Evolutionary conservation across 208 protist species (phyloP), one percentile per base, ranked within the genome.

Genomic region (Naegleria lovaniensis): DNA sequence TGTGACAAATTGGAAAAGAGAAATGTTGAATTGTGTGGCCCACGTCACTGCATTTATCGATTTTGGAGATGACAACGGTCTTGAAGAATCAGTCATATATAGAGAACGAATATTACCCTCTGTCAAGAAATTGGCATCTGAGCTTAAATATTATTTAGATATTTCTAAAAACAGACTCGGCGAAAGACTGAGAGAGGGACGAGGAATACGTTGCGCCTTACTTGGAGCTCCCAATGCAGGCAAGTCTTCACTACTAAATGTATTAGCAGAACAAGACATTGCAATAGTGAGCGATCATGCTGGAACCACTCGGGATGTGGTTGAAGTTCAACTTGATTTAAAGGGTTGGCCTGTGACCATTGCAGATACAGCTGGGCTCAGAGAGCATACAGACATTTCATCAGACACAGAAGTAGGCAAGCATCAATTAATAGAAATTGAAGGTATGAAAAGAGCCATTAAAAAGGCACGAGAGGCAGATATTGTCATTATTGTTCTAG

Each of bases 21-120:
- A 91, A 36, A 67, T 97, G 13, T 83, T 95, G 33, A 2, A 91
- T 58, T 67, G 59, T 36, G 84, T 96, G 4, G 95, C 95, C 5
- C 91, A 96, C 90, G 87, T 95, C 15, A 95, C 96, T 85, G 96
- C 95, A 43, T 88, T 94, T 43, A 96, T 97, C 40, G 95, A 97
- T 59, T 97, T 97, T 93, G 95, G 93, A 36, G 95, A 97, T 40
- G 95, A 96, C 79, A 94, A 95, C 19, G 91, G 93, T 40, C 83
- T 96, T 3, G 91, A 94, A 9, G 92, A 92, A 90, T 92, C 0
- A 0, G 22, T 75, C 93, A 7, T 41, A 75, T 25, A 55, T 91
- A 36, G 90, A 85, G 40, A 95, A 94, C 16, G 36, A 9, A 48
- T 16, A 19, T 5, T 91, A 93, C 87, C 91, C 95, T 15, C 7